Evolutionary conservation across 1,284 basidiomycete species (phyloP).

Genomic region (Puccinia horiana): DNA sequence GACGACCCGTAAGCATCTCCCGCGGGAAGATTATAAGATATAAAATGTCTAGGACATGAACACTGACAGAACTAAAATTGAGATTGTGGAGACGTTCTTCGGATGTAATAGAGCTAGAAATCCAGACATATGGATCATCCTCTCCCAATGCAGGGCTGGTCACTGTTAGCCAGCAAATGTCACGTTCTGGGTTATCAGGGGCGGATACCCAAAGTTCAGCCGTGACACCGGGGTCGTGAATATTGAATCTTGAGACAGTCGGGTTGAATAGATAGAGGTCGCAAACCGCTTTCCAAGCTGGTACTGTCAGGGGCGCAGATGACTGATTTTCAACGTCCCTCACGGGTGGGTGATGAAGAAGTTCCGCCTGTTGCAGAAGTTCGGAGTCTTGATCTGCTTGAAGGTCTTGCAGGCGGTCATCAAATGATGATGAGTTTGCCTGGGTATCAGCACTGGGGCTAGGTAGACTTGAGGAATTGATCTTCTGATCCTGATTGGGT

Average conservation of each 20-base stretch:
- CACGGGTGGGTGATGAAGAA: background rate
- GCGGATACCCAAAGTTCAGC: conserved; percentile 33
- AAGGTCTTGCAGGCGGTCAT: background rate
- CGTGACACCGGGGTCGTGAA: background rate
- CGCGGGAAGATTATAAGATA: background rate
- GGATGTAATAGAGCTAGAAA: conserved; percentile 12
- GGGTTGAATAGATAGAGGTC: conserved; percentile 29
- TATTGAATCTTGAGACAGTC: background rate
- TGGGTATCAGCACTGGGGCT: background rate
- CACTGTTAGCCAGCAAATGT: conserved; percentile 45
- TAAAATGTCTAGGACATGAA: background rate
- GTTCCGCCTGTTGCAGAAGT: background rate
- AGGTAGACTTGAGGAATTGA: background rate
- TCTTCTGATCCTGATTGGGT: background rate
- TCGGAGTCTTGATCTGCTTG: conserved; percentile 6
- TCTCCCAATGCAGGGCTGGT: background rate
- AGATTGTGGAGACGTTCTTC: conserved; percentile 16
- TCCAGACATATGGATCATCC: background rate
- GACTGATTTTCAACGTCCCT: background rate
- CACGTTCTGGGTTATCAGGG: conserved; percentile 13
- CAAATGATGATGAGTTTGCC: background rate
- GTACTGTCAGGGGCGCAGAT: background rate
- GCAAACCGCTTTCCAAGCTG: conserved; percentile 19
- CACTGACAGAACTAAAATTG: background rate
- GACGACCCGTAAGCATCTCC: background rate